These are phyloP conservation scores for Cupressus sempervirens DNA, from an alignment of 75 land plant genomes.

Conservation along the genomic window DNA sequence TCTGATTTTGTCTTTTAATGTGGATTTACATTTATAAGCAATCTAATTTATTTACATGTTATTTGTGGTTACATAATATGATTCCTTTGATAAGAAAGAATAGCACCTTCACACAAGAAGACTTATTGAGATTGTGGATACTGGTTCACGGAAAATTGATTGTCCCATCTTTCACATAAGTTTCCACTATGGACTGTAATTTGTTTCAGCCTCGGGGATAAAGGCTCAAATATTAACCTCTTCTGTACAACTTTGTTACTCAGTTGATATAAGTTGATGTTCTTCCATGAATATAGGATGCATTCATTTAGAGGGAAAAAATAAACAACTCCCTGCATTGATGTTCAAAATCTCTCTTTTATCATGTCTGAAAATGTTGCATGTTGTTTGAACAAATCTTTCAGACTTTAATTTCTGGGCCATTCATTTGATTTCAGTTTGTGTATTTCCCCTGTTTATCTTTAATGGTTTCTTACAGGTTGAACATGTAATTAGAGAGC, in stretches of 20 bases:
- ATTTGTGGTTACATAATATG: background rate
- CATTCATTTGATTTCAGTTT: background rate
- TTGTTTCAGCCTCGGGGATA: background rate
- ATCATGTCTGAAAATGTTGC: background rate
- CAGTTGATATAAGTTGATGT: background rate
- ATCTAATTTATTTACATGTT: background rate
- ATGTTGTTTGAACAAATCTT: background rate
- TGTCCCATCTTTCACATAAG: background rate
- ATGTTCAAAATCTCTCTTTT: background rate
- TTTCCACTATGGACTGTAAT: background rate
- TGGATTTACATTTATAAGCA: background rate
- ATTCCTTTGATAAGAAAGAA: background rate
- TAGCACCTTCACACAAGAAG: background rate
- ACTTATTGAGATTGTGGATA: background rate
- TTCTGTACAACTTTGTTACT: background rate
- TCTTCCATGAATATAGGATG: background rate
- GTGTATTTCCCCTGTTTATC: background rate
- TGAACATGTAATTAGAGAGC: slow-evolving; percentile 86
- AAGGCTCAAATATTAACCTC: background rate
- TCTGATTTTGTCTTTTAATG: background rate
- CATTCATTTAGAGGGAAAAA: background rate
- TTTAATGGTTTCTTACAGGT: slow-evolving; percentile 37
- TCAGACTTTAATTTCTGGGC: background rate
- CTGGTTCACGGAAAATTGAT: background rate
- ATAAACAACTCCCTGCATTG: background rate